Conservation (phyloP, 768 basidiomycete genomes). For the Hypholoma fasciculare region DNA sequence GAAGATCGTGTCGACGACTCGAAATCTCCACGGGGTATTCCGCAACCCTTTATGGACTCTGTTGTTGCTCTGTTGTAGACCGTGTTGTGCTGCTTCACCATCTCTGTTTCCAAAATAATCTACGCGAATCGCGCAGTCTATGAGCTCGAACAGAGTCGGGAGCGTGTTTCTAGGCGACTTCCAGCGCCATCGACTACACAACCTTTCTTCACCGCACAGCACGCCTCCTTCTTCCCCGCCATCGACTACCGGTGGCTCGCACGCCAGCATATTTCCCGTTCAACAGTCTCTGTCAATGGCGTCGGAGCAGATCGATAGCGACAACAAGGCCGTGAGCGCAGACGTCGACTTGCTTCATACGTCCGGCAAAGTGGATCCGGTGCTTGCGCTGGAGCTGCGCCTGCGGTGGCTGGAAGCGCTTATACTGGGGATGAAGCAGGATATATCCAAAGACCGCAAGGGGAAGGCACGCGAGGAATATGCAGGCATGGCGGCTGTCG, state of each 20-base stretch:
- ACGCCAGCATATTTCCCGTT: slow-evolving; percentile 32
- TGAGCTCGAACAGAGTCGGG: slow-evolving; percentile 45
- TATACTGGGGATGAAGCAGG: slow-evolving; percentile 57
- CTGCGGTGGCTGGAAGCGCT: slow-evolving; percentile 82
- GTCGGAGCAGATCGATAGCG: slow-evolving; percentile 19
- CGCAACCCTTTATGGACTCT: neutral
- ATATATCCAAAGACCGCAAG: slow-evolving; percentile 25
- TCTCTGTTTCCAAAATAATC: neutral
- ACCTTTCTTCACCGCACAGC: slow-evolving; percentile 52
- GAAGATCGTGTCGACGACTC: neutral
- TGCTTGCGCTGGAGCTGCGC: slow-evolving; percentile 70
- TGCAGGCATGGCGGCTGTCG: slow-evolving; percentile 12
- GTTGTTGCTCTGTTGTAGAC: neutral
- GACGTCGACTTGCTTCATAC: slow-evolving; percentile 8
- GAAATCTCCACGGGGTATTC: neutral
- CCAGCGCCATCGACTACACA: slow-evolving; percentile 51
- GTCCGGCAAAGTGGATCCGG: slow-evolving; percentile 53
- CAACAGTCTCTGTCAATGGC: slow-evolving; percentile 20
- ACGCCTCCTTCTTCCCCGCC: slow-evolving; percentile 43
- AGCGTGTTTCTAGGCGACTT: slow-evolving; percentile 83
- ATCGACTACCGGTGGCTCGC: slow-evolving; percentile 33
- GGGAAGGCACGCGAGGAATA: slow-evolving; percentile 38
- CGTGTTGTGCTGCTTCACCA: neutral
- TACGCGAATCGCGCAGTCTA: slow-evolving; percentile 1
- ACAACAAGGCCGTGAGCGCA: neutral